A percentile compares a stretch with the other conserved stretches of the same genome.
phyloP scores from a whole-genome alignment of 305 asterid species.

The Solanum aculeatissimum region DNA sequence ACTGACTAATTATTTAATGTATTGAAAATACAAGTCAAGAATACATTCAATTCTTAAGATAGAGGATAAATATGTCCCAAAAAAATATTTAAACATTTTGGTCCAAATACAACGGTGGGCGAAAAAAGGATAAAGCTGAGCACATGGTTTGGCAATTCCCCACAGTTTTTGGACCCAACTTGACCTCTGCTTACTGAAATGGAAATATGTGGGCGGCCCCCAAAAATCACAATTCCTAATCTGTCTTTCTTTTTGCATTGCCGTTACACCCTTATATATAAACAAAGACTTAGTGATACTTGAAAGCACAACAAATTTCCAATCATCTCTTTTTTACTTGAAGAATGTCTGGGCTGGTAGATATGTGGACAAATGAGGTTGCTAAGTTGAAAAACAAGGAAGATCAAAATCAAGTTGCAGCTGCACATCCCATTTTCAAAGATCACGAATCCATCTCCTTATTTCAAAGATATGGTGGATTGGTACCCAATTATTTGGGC shows the following conservation, averaged over 20 bases:
- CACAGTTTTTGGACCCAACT: background rate
- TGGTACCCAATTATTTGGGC: background rate
- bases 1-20: too few relatives aligned
- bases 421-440: background rate
- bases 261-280: background rate
- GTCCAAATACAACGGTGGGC: background rate
- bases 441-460: background rate
- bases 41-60: too few relatives aligned
- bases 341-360: background rate
- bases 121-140: background rate
- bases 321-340: background rate
- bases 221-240: background rate
- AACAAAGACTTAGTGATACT: background rate
- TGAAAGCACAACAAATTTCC: background rate
- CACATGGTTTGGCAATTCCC: background rate
- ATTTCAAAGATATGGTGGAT: background rate
- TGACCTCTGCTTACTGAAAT: background rate
- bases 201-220: background rate
- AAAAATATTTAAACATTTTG: too few relatives aligned
- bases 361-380: background rate
- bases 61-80: too few relatives aligned
- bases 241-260: background rate
- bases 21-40: too few relatives aligned
- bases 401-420: background rate
- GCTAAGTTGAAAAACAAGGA: constrained; percentile 25